A percentile compares a stretch with the other conserved stretches of the same genome.
Conservation (phyloP, 805 yeast species). For the Lipomyces oligophaga region DNA sequence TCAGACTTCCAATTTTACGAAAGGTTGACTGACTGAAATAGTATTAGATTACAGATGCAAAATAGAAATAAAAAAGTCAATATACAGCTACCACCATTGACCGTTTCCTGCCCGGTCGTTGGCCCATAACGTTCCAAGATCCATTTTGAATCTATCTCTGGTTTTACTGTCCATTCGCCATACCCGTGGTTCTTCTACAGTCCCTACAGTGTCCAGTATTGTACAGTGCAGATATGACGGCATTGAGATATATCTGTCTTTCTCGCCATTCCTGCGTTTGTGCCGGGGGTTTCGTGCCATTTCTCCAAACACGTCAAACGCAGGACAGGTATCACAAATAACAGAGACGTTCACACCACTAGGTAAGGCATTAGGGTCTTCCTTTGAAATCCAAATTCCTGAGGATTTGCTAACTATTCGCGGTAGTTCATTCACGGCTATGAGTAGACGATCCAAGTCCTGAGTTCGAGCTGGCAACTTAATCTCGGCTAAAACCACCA, state of each 20-base stretch:
- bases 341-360: constrained; percentile 8
- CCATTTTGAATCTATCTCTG: constrained; percentile 6
- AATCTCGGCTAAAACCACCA: constrained; percentile 14
- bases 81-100: no score
- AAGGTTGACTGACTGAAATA: no score
- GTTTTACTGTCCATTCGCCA: constrained; percentile 9
- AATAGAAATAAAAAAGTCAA: no score
- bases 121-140: constrained; percentile 9
- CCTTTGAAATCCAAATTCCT: neutral
- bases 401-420: constrained; percentile 1
- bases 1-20: no score
- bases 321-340: constrained; percentile 10
- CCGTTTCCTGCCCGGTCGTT: no score
- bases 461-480: constrained; percentile 3
- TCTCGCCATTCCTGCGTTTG: no score
- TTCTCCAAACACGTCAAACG: constrained; percentile 8
- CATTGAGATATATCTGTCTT: constrained; percentile 11
- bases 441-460: constrained; percentile 5
- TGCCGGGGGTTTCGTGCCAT: constrained; percentile 2
- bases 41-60: no score
- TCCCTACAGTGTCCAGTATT: constrained; percentile 15
- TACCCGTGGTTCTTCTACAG: constrained; percentile 8
- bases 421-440: constrained; percentile 13
- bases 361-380: neutral
- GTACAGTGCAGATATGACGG: constrained; percentile 11